A percentile compares a stretch with the other conserved stretches of the same genome.
Conservation (phyloP, 2,329 filamentous ascomycete species). For the Juglanconis oblonga region DNA sequence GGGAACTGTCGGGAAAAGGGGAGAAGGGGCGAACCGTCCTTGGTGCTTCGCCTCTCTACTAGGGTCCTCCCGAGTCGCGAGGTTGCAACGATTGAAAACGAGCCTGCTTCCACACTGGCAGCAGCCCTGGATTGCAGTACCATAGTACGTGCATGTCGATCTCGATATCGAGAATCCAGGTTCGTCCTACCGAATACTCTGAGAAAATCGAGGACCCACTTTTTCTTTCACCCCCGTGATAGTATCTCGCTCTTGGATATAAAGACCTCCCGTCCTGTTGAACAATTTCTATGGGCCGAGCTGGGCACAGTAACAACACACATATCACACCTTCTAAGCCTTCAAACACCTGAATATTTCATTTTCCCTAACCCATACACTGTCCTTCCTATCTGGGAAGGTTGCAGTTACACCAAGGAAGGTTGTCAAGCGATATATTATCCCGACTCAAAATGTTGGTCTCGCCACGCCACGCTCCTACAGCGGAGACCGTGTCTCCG, state of each 20-base stretch:
- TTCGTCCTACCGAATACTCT: neutral
- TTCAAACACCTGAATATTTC: no score
- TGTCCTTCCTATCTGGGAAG: neutral
- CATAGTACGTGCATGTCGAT: no score
- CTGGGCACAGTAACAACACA: neutral
- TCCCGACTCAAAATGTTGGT: neutral
- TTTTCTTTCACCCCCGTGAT: neutral
- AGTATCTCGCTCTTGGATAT: neutral
- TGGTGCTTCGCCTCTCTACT: no score
- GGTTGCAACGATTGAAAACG: no score
- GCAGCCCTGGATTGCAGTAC: no score
- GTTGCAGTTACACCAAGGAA: neutral
- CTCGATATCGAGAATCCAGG: no score
- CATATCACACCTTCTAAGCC: neutral
- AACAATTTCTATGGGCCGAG: neutral
- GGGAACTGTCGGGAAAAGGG: neutral
- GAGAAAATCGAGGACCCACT: neutral
- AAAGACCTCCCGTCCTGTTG: neutral
- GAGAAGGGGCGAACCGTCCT: no score
- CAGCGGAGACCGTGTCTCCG: neutral
- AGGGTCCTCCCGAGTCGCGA: no score
- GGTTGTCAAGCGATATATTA: neutral
- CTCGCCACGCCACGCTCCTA: neutral
- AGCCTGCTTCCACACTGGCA: no score
- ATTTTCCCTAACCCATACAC: no score